Base-by-base conservation (phyloP, 129 eudicot genomes). In the Pseudognaphalium luteoalbum region DNA sequence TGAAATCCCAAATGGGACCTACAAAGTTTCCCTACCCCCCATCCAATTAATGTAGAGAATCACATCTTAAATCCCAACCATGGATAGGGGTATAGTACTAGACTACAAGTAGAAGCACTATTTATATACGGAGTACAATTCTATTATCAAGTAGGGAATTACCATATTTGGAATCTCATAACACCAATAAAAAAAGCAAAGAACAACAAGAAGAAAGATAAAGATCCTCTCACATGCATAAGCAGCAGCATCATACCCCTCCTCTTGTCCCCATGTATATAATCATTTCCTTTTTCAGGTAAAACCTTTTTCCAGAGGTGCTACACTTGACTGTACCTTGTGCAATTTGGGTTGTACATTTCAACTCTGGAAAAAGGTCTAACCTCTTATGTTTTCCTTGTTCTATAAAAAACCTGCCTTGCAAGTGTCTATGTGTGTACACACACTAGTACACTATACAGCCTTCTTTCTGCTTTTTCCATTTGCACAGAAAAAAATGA, bases 141-240 rank as follows among this genome's bases (percentile, higher is more conserved):
- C 37, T 63, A 71, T 72, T 25, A 72, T 28, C 25, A 21, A 72
- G 83, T 65, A 72, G 79, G 75, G 79, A 39, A 80, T 80, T 25
- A 65, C 78, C 62, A 73, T 52, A 11, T 72, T 72, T 80, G 69
- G 83, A 65, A 52, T 72, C 60, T 68, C 33, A 28, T 8, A 68
- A 60, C 76, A 70, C 54, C 63, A 64, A 56, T 35, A 72, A 64
- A 56, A 52, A 72, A 66, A 47, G 54, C 54, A 66, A 70, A 70
- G 68, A 73, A 56, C 62, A 80, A 71, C 32, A 30, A 65, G 65
- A 71, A 73, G 82, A 71, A 79, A 80, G 83, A 73, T 80, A 80
- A 80, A 80, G 83, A 80, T 73, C 79, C 75, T 73, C 74, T 63
- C 83, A 80, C 83, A 80, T 80, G 83, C 75, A 72, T 74, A 73